Evolutionary conservation across 768 basidiomycete species (phyloP).

Genomic region (Glaciozyma martinii): DNA sequence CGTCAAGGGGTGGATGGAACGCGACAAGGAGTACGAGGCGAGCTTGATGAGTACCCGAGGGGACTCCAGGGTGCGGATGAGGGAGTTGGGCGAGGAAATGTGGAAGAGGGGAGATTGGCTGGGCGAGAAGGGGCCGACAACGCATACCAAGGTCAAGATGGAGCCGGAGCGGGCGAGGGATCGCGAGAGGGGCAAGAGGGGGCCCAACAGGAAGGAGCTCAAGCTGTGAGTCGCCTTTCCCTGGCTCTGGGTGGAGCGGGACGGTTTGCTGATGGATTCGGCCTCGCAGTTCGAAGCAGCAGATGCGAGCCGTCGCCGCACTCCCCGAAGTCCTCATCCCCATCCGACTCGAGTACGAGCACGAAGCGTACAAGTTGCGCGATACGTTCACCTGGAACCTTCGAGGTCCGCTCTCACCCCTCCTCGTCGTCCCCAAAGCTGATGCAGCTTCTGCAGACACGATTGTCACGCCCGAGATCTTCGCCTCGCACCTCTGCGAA

Average conservation of each 20-base stretch:
- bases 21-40: slow-evolving; percentile 20
- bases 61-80: background rate
- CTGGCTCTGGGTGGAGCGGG: background rate
- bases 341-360: slow-evolving; percentile 90
- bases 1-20: slow-evolving; percentile 23
- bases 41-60: slow-evolving; percentile 3
- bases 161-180: slow-evolving; percentile 11
- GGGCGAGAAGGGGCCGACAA: background rate
- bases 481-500: slow-evolving; percentile 82
- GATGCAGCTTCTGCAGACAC: slow-evolving; percentile 52
- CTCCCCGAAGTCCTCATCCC: slow-evolving; percentile 72
- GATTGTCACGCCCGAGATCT: slow-evolving; percentile 75
- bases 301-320: slow-evolving; percentile 39
- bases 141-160: slow-evolving; percentile 6
- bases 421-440: background rate
- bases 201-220: slow-evolving; percentile 12
- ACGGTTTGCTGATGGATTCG: background rate
- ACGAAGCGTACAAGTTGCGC: slow-evolving; percentile 84
- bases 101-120: slow-evolving; percentile 30
- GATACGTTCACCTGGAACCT: slow-evolving; percentile 98
- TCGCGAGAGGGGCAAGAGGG: slow-evolving; percentile 12
- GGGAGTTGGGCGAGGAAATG: slow-evolving; percentile 9
- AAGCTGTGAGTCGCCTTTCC: slow-evolving; percentile 8
- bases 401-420: slow-evolving; percentile 55
- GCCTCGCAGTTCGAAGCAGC: slow-evolving; percentile 31